Evolutionary conservation across 2,329 filamentous ascomycete species (phyloP).

Genomic region (Aschersonia sp.): DNA sequence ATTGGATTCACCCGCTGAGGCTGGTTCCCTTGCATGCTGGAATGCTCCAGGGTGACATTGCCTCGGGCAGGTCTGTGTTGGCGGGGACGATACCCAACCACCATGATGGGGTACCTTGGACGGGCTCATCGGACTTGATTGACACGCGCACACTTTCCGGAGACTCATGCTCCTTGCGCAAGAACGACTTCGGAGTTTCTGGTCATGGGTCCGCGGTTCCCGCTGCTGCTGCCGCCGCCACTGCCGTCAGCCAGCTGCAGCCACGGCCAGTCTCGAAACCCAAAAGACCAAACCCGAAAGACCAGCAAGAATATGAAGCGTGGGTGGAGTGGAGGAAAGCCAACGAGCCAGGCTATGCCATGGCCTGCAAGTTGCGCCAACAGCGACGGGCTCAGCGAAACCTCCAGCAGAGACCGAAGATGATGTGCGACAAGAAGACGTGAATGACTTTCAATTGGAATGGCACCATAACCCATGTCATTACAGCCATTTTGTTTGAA

Average conservation of each 20-base stretch:
- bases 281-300: constrained; percentile 21
- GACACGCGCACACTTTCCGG: background rate
- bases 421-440: background rate
- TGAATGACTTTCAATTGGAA: background rate
- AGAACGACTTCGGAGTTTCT: too few species aligned
- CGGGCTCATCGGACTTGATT: too few species aligned
- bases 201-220: background rate
- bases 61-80: too few species aligned
- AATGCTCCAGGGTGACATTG: too few species aligned
- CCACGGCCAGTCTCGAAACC: constrained; percentile 21
- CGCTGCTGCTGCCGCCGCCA: background rate
- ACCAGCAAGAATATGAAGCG: constrained; percentile 31
- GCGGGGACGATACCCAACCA: too few species aligned
- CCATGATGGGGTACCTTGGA: too few species aligned
- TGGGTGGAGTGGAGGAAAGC: constrained; percentile 35
- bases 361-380: constrained; percentile 29
- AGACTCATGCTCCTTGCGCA: too few species aligned
- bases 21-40: too few species aligned
- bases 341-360: constrained; percentile 30
- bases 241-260: constrained; percentile 5
- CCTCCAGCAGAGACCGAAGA: constrained; percentile 2
- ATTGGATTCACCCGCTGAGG: too few species aligned
- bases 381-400: constrained; percentile 19
- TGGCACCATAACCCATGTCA: too few species aligned
- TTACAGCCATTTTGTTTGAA: too few species aligned